These are phyloP conservation scores for Cryphonectria radicalis DNA, from an alignment of 2,329 filamentous ascomycete species.

Conservation along the genomic window DNA sequence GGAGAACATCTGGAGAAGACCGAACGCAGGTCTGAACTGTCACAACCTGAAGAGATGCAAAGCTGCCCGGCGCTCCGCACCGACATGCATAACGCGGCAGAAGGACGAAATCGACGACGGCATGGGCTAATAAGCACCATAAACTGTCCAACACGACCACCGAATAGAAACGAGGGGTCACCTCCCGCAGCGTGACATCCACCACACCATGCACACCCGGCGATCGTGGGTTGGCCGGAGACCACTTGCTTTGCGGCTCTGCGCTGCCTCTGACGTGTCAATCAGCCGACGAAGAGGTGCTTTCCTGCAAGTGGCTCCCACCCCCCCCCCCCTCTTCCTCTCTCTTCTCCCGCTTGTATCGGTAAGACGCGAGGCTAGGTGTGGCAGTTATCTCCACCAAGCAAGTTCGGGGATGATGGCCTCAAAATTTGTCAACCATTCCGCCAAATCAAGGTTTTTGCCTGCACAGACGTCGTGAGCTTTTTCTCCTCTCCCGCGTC, in stretches of 20 bases:
- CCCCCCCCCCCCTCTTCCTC: too few species aligned
- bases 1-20: neutral
- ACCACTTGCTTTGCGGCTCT: conserved; percentile 28
- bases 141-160: conserved; percentile 11
- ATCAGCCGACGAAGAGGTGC: conserved; percentile 25
- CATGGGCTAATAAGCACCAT: conserved; percentile 13
- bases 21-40: neutral
- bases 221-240: conserved; percentile 12
- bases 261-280: conserved; percentile 29
- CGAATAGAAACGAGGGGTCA: conserved; percentile 22
- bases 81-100: conserved; percentile 12
- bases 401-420: conserved; percentile 20
- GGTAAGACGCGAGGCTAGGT: conserved; percentile 10
- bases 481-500: neutral
- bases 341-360: neutral
- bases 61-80: conserved; percentile 14
- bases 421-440: conserved; percentile 14
- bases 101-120: conserved; percentile 4
- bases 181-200: conserved; percentile 13
- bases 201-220: conserved; percentile 9
- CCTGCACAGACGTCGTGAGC: neutral
- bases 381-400: conserved; percentile 21
- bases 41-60: conserved; percentile 10
- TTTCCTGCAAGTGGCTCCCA: conserved; percentile 25
- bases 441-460: conserved; percentile 9